Evolutionary conservation across 1,284 basidiomycete genomes (phyloP).

Genomic region (Wallemia hederae): DNA sequence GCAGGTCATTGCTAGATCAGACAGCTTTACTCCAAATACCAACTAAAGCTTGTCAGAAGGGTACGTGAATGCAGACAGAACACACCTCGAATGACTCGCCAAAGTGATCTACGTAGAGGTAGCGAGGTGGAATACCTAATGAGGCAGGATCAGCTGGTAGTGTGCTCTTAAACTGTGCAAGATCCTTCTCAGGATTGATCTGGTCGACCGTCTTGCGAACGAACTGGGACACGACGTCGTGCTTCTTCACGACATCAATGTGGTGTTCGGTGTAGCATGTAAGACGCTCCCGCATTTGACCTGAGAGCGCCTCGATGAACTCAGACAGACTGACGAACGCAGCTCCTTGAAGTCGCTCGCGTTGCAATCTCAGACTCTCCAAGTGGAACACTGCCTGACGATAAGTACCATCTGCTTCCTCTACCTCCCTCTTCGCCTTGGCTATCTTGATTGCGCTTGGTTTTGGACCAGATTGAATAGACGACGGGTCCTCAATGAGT

Average conservation of each 20-base stretch:
- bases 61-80: not conserved
- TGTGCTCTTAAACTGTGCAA: not conserved
- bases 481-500: not conserved
- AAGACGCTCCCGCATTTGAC: slow-evolving; percentile 5
- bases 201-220: not conserved
- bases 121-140: not conserved
- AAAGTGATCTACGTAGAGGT: not conserved
- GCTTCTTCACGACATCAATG: slow-evolving; percentile 1
- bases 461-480: not conserved
- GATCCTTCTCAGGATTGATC: not conserved
- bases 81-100: not conserved
- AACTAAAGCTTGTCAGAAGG: slow-evolving; percentile 20
- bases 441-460: slow-evolving; percentile 31
- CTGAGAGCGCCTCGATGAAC: slow-evolving; percentile 6
- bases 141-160: not conserved
- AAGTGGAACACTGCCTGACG: slow-evolving; percentile 70
- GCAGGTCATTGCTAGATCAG: slow-evolving; percentile 69
- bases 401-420: slow-evolving; percentile 59
- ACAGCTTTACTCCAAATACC: slow-evolving; percentile 70
- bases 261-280: slow-evolving; percentile 5
- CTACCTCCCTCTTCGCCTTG: slow-evolving; percentile 59
- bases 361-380: slow-evolving; percentile 42
- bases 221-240: not conserved
- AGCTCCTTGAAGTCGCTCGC: slow-evolving; percentile 9
- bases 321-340: slow-evolving; percentile 6